Evolutionary conservation across 1,284 basidiomycete species (phyloP).

Genomic region (Papiliotrema flavescens): DNA sequence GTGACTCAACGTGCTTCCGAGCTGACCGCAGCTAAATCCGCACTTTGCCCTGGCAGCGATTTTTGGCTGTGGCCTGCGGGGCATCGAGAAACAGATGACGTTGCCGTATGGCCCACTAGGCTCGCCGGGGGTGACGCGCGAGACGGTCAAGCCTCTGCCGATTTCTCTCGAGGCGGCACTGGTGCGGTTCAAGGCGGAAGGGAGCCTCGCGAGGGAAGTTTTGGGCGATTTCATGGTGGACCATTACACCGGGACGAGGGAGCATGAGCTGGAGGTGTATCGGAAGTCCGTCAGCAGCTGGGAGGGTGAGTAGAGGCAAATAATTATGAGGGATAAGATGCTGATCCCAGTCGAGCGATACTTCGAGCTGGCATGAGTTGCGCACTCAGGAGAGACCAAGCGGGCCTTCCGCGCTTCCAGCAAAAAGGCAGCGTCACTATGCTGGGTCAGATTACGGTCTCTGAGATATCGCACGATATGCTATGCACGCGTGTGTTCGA

Average conservation of each 20-base stretch:
- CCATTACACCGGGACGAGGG: constrained; percentile 85
- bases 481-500: too few species aligned
- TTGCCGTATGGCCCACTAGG: constrained; percentile 69
- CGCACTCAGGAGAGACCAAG: too few species aligned
- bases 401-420: too few species aligned
- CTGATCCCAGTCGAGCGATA: constrained; percentile 69
- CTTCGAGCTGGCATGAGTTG: constrained; percentile 65
- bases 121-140: constrained; percentile 41
- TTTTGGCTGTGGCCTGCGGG: constrained; percentile 78
- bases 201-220: constrained; percentile 77
- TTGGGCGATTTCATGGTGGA: constrained; percentile 88
- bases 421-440: too few species aligned
- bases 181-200: constrained; percentile 67
- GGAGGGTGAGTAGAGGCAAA: constrained; percentile 68
- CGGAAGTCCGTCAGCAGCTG: constrained; percentile 86
- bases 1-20: too few species aligned
- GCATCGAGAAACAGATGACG: constrained; percentile 71
- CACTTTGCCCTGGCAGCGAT: constrained; percentile 83
- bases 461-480: too few species aligned
- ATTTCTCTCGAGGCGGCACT: constrained; percentile 75
- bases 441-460: too few species aligned
- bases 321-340: background rate
- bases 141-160: constrained; percentile 63
- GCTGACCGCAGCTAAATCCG: constrained; percentile 63
- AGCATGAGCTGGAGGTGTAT: constrained; percentile 82